These are phyloP conservation scores for Spathaspora gorwiae DNA, from an alignment of 805 yeast species.

Conservation along the genomic window DNA sequence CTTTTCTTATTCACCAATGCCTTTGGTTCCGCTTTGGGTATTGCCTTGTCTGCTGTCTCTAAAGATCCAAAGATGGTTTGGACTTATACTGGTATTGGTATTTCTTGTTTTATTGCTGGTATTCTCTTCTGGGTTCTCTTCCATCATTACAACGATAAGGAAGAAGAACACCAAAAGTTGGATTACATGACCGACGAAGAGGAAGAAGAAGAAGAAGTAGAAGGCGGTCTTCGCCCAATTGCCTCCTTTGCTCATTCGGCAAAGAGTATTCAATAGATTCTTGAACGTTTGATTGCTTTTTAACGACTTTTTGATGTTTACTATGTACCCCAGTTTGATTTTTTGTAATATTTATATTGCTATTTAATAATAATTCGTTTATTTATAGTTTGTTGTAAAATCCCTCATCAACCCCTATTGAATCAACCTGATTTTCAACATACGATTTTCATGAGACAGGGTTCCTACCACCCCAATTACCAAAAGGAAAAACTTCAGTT, in stretches of 20 bases:
- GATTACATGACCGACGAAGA: constrained; percentile 22
- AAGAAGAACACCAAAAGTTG: constrained; percentile 51
- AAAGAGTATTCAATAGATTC: constrained; percentile 2
- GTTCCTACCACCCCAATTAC: no score
- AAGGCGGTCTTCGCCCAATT: constrained; percentile 13
- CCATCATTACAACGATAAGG: constrained; percentile 48
- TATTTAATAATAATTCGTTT: no score
- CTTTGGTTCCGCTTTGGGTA: constrained; percentile 71
- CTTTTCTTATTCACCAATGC: constrained; percentile 67
- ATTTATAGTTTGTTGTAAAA: no score
- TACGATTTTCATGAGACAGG: no score
- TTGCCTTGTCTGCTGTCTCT: constrained; percentile 63
- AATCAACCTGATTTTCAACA: no score
- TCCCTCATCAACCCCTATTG: no score
- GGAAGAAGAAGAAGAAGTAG: constrained; percentile 9
- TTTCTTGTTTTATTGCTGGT: constrained; percentile 56
- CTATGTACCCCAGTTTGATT: no score
- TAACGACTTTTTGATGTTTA: no score
- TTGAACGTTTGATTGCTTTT: neutral
- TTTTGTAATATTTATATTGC: no score
- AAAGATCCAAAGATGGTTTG: constrained; percentile 65
- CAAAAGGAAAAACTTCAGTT: no score
- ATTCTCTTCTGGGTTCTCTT: constrained; percentile 55
- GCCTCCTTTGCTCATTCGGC: constrained; percentile 9
- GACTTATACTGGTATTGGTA: constrained; percentile 61